Base-by-base conservation (phyloP, 2,329 filamentous ascomycete genomes). In the Verticillium longisporum region DNA sequence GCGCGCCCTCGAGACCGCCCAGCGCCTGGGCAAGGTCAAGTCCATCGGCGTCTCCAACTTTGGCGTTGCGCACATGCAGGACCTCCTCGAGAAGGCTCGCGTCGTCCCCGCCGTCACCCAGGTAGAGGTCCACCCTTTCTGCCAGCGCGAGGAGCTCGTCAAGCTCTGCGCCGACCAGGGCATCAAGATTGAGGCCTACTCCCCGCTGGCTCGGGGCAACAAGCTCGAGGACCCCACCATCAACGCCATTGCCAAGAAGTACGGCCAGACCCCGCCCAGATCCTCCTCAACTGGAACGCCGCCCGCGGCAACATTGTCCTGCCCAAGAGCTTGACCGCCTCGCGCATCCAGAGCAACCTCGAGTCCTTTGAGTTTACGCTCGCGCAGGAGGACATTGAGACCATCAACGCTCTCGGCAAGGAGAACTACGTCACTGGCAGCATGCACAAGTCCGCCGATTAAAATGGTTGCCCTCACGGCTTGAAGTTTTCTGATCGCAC, bases 121-220 rank as follows among this genome's bases (percentile, higher is more conserved):
- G 73, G 81, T 87, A 64, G 83, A 87, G 72, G 76, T 83, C 58
- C 83, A 88, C 70, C 84, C 84, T 0, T 82, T 85, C 84, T 82
- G 78, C 67, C 86, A 89, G 70, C 70, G 69, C 53, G 64, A 66
- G 60, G 64, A 69, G 53, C 67, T 69, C 58, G 66, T 68, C 10
- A 64, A 66, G 45, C 69, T 68, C 66, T 92, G 89, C 86, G 90
- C 91, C 83, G 88, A 91, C 78, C 80, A 91, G 73, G 88, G 88
- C 72, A 91, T 92, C 78, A 56, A 63, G 58, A 60, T 69, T 34
- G 62, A 69, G 64, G 67, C 67, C 11, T 69, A 68, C 62, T 68
- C 64, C 21, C 68, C 68, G 31, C 69, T 76, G 57, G 72, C 70
- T 55, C 68, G 71, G 13, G 74, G 73, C 59, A 72, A 74, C 67